Evolutionary conservation across 768 basidiomycete species (phyloP).

Genomic region (Tremella yokohamensis): DNA sequence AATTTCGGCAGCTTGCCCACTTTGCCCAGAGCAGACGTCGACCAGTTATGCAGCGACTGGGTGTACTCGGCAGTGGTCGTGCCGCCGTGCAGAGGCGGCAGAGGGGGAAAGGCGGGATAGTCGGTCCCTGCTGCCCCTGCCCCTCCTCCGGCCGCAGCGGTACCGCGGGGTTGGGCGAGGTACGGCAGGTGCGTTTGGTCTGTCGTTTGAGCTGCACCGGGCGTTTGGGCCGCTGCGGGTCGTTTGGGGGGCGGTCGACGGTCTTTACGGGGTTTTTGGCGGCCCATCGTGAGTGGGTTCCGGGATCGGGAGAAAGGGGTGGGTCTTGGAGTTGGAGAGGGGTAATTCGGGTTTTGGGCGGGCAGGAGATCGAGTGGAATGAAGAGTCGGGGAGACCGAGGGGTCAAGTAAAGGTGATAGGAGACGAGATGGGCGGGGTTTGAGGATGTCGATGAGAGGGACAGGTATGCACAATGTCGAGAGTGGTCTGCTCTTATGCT

Average conservation of each 20-base stretch:
- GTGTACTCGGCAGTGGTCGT: slow-evolving; percentile 3
- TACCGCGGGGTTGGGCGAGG: slow-evolving; percentile 5
- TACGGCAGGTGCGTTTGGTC: slow-evolving; percentile 7
- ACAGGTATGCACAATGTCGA: too few relatives aligned
- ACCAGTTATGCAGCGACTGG: slow-evolving; percentile 30
- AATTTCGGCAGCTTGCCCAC: slow-evolving; percentile 35
- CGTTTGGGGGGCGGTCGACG: slow-evolving; percentile 10
- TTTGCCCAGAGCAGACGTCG: slow-evolving; percentile 30
- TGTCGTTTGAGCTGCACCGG: background rate
- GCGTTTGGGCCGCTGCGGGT: background rate
- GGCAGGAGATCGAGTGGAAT: background rate
- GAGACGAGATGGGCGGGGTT: too few relatives aligned
- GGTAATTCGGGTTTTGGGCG: too few relatives aligned
- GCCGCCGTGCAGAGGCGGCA: background rate
- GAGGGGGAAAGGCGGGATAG: slow-evolving; percentile 24
- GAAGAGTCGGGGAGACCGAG: background rate
- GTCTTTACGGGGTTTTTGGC: slow-evolving; percentile 29
- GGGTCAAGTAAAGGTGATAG: too few relatives aligned
- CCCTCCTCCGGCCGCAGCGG: slow-evolving; percentile 5
- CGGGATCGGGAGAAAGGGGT: background rate
- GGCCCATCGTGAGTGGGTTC: slow-evolving; percentile 18
- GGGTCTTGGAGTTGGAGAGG: background rate
- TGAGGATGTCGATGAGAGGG: slow-evolving; percentile 5
- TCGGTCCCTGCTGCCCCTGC: slow-evolving; percentile 12
- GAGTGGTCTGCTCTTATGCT: too few relatives aligned